These are phyloP conservation scores for Lyophyllum shimeji DNA, from an alignment of 768 basidiomycete genomes.

Conservation along the genomic window DNA sequence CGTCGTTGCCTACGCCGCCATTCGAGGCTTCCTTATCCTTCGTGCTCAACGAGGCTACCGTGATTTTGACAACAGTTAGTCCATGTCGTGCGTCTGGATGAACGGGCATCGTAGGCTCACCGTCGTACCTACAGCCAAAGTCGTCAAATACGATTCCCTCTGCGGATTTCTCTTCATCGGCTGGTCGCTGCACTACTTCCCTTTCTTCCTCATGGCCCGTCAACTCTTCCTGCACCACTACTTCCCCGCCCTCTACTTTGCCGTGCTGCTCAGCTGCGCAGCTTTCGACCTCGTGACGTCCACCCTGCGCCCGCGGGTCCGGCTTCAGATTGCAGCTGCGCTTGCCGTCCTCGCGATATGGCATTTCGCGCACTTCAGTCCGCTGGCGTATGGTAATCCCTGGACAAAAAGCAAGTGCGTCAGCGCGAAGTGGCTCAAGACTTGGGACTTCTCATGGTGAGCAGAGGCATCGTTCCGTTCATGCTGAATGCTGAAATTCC, in stretches of 20 bases:
- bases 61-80: slow-evolving; percentile 90
- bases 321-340: slow-evolving; percentile 80
- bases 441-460: slow-evolving; percentile 95
- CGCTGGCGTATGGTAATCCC: slow-evolving; percentile 76
- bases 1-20: slow-evolving; percentile 61
- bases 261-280: slow-evolving; percentile 73
- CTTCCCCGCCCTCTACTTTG: slow-evolving; percentile 94
- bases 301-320: slow-evolving; percentile 67
- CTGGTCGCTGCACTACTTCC: slow-evolving; percentile 92
- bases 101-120: too few relatives aligned
- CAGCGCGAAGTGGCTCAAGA: slow-evolving; percentile 81
- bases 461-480: slow-evolving; percentile 22
- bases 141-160: slow-evolving; percentile 88
- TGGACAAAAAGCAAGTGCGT: slow-evolving; percentile 87
- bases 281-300: slow-evolving; percentile 88
- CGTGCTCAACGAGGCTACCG: slow-evolving; percentile 88
- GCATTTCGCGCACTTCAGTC: slow-evolving; percentile 78
- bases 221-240: slow-evolving; percentile 99
- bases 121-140: slow-evolving; percentile 54
- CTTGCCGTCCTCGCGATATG: slow-evolving; percentile 72
- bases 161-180: slow-evolving; percentile 92
- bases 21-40: slow-evolving; percentile 80
- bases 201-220: slow-evolving; percentile 96
- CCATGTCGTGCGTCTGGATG: not conserved
- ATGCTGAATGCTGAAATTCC: too few relatives aligned